phyloP scores from a whole-genome alignment of 73 alveolate genomes.

The Stentor roeselii region DNA sequence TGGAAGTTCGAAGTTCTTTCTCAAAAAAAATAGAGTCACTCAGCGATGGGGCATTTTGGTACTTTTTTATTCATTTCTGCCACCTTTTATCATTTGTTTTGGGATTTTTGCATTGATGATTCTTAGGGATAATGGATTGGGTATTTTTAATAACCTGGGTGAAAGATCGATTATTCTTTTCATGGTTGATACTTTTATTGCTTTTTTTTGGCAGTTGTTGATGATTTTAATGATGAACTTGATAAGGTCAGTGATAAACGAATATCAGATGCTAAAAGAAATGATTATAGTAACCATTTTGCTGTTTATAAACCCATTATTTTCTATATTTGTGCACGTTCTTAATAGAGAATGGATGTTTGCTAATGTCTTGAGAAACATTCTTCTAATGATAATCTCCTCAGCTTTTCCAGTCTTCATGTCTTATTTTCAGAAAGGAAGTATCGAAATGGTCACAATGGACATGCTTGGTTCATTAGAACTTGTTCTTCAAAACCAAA shows the following conservation, averaged over 20 bases:
- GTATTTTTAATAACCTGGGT: no score
- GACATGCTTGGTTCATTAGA: conserved; percentile 4
- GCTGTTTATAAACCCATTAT: not conserved
- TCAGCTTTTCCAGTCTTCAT: not conserved
- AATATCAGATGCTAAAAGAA: not conserved
- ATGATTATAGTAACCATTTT: not conserved
- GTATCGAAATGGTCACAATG: not conserved
- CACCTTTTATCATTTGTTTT: not conserved
- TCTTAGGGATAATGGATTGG: not conserved
- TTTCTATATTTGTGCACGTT: not conserved
- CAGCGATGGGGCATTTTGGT: not conserved
- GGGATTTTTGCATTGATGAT: not conserved
- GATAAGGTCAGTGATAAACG: not conserved
- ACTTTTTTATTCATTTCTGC: no score
- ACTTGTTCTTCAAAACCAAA: not conserved
- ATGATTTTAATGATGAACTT: no score
- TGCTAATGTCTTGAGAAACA: conserved; percentile 10
- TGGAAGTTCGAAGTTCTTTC: not conserved
- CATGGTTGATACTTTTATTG: not conserved
- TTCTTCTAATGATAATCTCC: not conserved
- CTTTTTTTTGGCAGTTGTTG: not conserved
- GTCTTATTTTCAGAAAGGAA: not conserved
- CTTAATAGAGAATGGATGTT: not conserved
- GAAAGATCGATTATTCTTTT: not conserved
- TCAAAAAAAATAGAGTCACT: not conserved